Evolutionary conservation across 1,284 basidiomycete species (phyloP).

Genomic region (Cryptococcus deneoformans): DNA sequence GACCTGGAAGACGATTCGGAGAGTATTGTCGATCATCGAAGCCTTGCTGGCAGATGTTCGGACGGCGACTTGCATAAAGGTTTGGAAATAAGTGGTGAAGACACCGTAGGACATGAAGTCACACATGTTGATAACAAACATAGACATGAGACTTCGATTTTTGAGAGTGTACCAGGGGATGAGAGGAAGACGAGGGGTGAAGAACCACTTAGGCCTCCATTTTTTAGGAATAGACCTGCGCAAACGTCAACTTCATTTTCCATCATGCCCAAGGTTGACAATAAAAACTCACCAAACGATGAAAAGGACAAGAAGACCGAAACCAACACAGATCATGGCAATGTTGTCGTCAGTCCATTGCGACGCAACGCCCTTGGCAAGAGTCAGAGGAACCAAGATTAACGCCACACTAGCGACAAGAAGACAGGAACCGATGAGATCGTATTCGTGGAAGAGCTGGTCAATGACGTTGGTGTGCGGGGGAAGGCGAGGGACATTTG

Average conservation of each 20-base stretch:
- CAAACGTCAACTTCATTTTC: background rate
- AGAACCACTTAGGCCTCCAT: slow-evolving; percentile 12
- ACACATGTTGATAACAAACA: slow-evolving; percentile 17
- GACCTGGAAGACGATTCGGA: slow-evolving; percentile 17
- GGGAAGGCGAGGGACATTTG: slow-evolving; percentile 1
- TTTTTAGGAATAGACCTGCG: slow-evolving; percentile 13
- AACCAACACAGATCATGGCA: slow-evolving; percentile 10
- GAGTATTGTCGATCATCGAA: slow-evolving; percentile 15
- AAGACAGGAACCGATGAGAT: slow-evolving; percentile 5
- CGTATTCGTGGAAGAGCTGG: slow-evolving; percentile 9
- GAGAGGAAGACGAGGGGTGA: slow-evolving; percentile 10
- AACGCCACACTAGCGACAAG: slow-evolving; percentile 4
- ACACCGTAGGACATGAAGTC: slow-evolving; percentile 18
- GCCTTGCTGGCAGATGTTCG: slow-evolving; percentile 9
- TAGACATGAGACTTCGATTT: slow-evolving; percentile 12
- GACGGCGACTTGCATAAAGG: slow-evolving; percentile 14
- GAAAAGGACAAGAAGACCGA: slow-evolving; percentile 5
- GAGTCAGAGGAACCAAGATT: slow-evolving; percentile 5
- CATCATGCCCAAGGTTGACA: background rate
- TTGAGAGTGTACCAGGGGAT: slow-evolving; percentile 18
- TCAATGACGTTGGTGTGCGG: background rate
- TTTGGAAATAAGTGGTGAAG: slow-evolving; percentile 14
- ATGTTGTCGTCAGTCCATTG: slow-evolving; percentile 8
- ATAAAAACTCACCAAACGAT: slow-evolving; percentile 1
- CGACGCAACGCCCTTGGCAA: slow-evolving; percentile 6